Evolutionary conservation across 2,329 filamentous ascomycete species (phyloP).

Genomic region (Fusarium sp.): DNA sequence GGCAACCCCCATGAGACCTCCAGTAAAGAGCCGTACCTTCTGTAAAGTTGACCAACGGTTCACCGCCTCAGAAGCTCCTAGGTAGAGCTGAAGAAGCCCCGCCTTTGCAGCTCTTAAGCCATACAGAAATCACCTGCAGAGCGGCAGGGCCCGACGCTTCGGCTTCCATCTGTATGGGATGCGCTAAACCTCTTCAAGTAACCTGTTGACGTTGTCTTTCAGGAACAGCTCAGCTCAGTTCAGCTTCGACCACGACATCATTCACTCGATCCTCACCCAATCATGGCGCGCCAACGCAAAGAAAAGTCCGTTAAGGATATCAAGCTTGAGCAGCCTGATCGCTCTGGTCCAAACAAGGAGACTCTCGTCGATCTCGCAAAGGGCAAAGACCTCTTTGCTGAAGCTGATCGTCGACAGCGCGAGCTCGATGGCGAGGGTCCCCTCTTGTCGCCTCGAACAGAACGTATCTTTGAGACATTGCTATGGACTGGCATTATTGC

Average conservation of each 20-base stretch:
- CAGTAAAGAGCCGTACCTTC: neutral
- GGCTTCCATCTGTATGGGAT: neutral
- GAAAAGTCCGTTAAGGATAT: slow-evolving; percentile 62
- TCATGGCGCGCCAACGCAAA: slow-evolving; percentile 63
- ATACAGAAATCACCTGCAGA: slow-evolving; percentile 17
- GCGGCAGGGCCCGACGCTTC: slow-evolving; percentile 23
- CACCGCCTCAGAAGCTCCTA: slow-evolving; percentile 23
- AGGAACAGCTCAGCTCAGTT: slow-evolving; percentile 3
- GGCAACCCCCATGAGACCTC: slow-evolving; percentile 20
- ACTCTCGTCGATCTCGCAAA: slow-evolving; percentile 81
- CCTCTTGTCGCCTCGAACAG: slow-evolving; percentile 57
- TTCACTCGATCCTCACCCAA: neutral
- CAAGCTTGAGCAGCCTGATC: slow-evolving; percentile 76
- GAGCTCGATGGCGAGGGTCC: slow-evolving; percentile 51
- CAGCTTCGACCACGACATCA: slow-evolving; percentile 25
- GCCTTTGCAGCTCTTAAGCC: neutral
- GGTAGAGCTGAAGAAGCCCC: slow-evolving; percentile 8
- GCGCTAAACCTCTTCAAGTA: slow-evolving; percentile 23
- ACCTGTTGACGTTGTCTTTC: slow-evolving; percentile 26
- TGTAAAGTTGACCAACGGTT: slow-evolving; percentile 10
- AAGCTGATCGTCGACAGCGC: slow-evolving; percentile 56
- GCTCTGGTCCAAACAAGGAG: slow-evolving; percentile 68
- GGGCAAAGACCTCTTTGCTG: slow-evolving; percentile 67
- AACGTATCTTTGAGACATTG: slow-evolving; percentile 65
- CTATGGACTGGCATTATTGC: slow-evolving; percentile 72